phyloP scores from a whole-genome alignment of 768 basidiomycete species.

The Dentipellis sp. region DNA sequence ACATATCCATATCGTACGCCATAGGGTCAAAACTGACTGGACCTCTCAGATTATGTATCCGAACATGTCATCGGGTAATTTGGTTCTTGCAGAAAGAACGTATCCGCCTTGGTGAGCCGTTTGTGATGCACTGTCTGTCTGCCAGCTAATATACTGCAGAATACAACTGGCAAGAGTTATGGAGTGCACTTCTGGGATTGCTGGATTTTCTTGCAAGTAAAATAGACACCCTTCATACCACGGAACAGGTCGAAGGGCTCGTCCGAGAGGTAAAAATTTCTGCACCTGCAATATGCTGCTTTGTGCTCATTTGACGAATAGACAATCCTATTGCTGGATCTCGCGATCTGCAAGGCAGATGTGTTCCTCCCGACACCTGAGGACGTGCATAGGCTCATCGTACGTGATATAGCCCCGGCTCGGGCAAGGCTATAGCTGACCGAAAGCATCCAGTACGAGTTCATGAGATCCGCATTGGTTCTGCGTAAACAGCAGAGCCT shows the following conservation, averaged over 20 bases:
- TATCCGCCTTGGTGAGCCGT: slow-evolving; percentile 41
- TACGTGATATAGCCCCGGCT: slow-evolving; percentile 23
- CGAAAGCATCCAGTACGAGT: slow-evolving; percentile 42
- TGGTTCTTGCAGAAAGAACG: slow-evolving; percentile 48
- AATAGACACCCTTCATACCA: slow-evolving; percentile 40
- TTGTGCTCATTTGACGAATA: slow-evolving; percentile 12
- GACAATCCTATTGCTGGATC: slow-evolving; percentile 46
- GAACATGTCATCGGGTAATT: slow-evolving; percentile 43
- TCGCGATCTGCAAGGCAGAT: slow-evolving; percentile 44
- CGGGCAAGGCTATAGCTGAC: background rate
- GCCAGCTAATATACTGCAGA: slow-evolving; percentile 26
- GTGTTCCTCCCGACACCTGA: slow-evolving; percentile 42
- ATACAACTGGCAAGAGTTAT: slow-evolving; percentile 59
- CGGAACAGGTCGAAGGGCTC: slow-evolving; percentile 43
- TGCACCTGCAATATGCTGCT: background rate
- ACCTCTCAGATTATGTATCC: slow-evolving; percentile 39
- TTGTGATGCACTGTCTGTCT: background rate
- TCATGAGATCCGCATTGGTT: slow-evolving; percentile 44
- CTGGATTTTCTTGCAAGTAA: slow-evolving; percentile 49
- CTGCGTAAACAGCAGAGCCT: slow-evolving; percentile 39
- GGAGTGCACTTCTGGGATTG: slow-evolving; percentile 46
- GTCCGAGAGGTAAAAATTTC: slow-evolving; percentile 39
- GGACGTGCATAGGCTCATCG: slow-evolving; percentile 52
- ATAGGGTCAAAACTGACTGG: background rate
- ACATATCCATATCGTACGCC: background rate